phyloP scores from a whole-genome alignment of 768 basidiomycete species.

The Lyophyllum semitale region DNA sequence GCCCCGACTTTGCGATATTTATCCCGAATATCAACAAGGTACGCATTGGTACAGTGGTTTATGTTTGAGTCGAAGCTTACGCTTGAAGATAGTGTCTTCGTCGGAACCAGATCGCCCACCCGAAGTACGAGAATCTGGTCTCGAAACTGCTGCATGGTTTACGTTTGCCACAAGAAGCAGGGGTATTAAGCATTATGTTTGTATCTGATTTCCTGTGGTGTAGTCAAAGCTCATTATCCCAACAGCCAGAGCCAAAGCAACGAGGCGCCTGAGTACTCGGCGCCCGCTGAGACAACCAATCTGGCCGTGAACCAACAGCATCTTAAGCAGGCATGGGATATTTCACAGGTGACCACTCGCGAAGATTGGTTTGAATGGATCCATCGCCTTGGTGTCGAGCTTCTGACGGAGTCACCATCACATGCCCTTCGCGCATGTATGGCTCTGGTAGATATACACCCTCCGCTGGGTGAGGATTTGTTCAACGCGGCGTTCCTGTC shows the following conservation, averaged over 20 bases:
- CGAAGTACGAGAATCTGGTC: constrained; percentile 86
- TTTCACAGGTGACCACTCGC: constrained; percentile 67
- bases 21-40: constrained; percentile 98
- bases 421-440: constrained; percentile 97
- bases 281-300: constrained; percentile 83
- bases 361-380: constrained; percentile 99
- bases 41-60: constrained; percentile 12
- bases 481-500: constrained; percentile 99
- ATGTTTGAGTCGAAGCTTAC: constrained; percentile 2
- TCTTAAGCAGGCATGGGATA: constrained; percentile 96
- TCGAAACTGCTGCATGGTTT: constrained; percentile 90
- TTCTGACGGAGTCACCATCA: constrained; percentile 98
- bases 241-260: constrained; percentile 56
- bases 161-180: constrained; percentile 83
- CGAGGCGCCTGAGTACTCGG: constrained; percentile 73
- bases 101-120: constrained; percentile 75
- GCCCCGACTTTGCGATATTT: constrained; percentile 96
- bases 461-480: constrained; percentile 88
- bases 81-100: constrained; percentile 59
- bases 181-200: constrained; percentile 67
- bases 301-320: constrained; percentile 96
- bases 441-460: constrained; percentile 88
- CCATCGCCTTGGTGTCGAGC: constrained; percentile 87
- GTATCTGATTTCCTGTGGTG: constrained; percentile 25
- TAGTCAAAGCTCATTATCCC: constrained; percentile 3